A percentile compares a stretch with the other conserved stretches of the same genome.
Conservation (phyloP, 345 rosid species). For the Abelmoschus esculentus region DNA sequence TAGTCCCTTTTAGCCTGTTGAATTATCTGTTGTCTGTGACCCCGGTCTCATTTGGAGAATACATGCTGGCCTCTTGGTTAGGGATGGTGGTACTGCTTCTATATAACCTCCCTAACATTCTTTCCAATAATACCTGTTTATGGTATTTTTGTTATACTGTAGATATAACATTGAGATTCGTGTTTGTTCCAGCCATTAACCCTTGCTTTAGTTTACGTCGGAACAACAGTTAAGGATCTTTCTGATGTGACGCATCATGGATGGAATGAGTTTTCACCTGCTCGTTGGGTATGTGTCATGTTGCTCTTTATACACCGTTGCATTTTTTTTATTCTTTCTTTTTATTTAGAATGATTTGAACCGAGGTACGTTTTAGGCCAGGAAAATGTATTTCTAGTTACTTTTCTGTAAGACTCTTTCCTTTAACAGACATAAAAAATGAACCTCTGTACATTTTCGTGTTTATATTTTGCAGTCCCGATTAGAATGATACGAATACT, state of each 20-base stretch:
- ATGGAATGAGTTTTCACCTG: constrained; percentile 76
- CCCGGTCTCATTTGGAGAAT: constrained; percentile 66
- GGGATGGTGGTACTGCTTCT: constrained; percentile 84
- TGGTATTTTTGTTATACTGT: neutral
- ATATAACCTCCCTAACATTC: neutral
- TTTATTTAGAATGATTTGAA: neutral
- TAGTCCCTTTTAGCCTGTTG: constrained; percentile 89
- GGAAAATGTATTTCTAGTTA: neutral
- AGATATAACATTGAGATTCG: constrained; percentile 4
- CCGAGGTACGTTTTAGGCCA: neutral
- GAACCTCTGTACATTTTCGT: neutral
- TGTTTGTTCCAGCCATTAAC: constrained; percentile 77
- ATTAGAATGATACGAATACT: neutral
- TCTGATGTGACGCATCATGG: constrained; percentile 99
- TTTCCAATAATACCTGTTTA: neutral
- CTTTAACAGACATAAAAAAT: neutral
- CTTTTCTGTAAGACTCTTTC: neutral
- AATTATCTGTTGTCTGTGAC: constrained; percentile 95
- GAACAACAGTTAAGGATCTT: constrained; percentile 95
- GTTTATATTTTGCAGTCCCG: neutral
- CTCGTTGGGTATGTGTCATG: constrained; percentile 75
- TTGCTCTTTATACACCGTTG: neutral
- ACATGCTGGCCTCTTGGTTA: constrained; percentile 94
- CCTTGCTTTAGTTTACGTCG: constrained; percentile 74
- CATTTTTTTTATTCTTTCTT: neutral